Conservation (phyloP, 2,329 filamentous ascomycete genomes). For the Coleophoma crateriformis region DNA sequence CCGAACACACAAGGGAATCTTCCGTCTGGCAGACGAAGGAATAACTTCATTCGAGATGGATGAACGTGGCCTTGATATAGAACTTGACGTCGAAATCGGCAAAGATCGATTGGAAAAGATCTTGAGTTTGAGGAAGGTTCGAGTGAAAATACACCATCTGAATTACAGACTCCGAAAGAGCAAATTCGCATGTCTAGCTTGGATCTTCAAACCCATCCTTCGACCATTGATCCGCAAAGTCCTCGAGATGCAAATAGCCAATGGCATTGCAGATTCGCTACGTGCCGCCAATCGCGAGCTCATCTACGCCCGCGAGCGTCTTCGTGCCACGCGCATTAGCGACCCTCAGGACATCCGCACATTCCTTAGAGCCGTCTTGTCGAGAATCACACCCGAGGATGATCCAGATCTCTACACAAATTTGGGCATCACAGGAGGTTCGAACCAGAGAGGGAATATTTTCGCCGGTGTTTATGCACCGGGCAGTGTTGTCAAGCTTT, state of each 20-base stretch:
- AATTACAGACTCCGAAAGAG: conserved; percentile 71
- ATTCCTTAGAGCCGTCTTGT: conserved; percentile 77
- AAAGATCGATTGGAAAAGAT: conserved; percentile 76
- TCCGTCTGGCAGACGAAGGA: conserved; percentile 74
- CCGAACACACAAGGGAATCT: conserved; percentile 67
- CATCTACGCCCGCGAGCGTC: conserved; percentile 77
- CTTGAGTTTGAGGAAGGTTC: conserved; percentile 68
- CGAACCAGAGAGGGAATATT: conserved; percentile 50
- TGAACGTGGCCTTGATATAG: conserved; percentile 79
- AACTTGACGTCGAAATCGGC: conserved; percentile 78
- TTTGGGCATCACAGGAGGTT: conserved; percentile 58
- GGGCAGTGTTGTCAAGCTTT: conserved; percentile 83
- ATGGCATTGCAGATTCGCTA: conserved; percentile 63
- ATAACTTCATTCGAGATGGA: conserved; percentile 84
- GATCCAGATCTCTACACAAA: conserved; percentile 73
- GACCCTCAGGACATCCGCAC: conserved; percentile 75
- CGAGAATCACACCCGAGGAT: conserved; percentile 64
- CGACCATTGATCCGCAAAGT: conserved; percentile 74
- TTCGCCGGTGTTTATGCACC: conserved; percentile 86
- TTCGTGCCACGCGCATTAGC: conserved; percentile 79
- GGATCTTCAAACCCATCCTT: conserved; percentile 79
- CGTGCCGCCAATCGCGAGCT: conserved; percentile 78
- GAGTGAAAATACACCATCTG: conserved; percentile 81
- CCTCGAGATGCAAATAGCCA: conserved; percentile 72
- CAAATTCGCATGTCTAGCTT: conserved; percentile 72